Evolutionary conservation across 441 rosid genomes (phyloP).

Genomic region (Gossypium gossypioides): DNA sequence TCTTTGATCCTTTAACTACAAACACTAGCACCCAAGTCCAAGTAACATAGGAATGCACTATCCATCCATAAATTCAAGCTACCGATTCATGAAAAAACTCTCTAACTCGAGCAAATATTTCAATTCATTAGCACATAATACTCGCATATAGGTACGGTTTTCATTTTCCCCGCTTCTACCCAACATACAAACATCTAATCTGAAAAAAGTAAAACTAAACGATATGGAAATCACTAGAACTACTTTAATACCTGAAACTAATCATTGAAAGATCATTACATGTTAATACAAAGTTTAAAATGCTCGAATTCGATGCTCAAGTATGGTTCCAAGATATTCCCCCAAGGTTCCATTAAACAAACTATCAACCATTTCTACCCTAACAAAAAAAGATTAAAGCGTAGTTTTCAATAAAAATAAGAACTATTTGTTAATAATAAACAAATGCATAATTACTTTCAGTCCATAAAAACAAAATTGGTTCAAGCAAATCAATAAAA

Average conservation of each 20-base stretch:
- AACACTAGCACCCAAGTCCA: neutral
- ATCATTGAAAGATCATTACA: neutral
- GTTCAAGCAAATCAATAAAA: neutral
- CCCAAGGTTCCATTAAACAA: neutral
- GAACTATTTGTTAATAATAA: neutral
- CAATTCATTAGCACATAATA: neutral
- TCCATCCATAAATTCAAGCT: neutral
- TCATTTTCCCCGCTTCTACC: neutral
- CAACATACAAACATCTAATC: neutral
- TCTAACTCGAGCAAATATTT: neutral
- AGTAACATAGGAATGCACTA: neutral
- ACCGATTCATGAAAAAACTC: neutral
- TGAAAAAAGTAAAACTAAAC: neutral
- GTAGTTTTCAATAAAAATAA: no score
- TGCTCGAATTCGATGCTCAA: neutral
- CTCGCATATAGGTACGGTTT: neutral
- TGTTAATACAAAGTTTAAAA: neutral
- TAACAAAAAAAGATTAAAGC: neutral
- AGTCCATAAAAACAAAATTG: neutral
- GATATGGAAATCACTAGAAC: neutral
- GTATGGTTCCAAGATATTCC: neutral
- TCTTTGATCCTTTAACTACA: neutral
- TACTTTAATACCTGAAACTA: neutral
- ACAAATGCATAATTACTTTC: neutral
- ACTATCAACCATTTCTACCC: neutral